Evolutionary conservation across 1,284 basidiomycete genomes (phyloP).

Genomic region (Leccinum pseudoinsigne): DNA sequence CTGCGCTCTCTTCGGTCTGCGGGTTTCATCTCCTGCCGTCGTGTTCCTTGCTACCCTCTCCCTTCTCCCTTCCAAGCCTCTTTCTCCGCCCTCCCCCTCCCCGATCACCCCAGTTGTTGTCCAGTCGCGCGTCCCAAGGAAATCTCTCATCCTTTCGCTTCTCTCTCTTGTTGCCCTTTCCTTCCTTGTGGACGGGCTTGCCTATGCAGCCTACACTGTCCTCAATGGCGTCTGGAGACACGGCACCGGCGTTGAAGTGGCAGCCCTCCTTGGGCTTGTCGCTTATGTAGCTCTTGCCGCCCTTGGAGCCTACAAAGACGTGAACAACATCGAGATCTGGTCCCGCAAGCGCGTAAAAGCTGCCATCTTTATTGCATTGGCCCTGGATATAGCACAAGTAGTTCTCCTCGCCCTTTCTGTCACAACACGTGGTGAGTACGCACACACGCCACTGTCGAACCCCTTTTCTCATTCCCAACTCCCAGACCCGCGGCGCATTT

Average conservation of each 20-base stretch:
- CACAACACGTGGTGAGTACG: conserved; percentile 44
- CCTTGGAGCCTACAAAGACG: conserved; percentile 74
- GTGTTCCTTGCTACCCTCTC: conserved; percentile 61
- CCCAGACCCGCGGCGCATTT: conserved; percentile 22
- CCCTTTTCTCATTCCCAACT: background rate
- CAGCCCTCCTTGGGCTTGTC: conserved; percentile 62
- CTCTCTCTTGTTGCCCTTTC: conserved; percentile 75
- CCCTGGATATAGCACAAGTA: conserved; percentile 59
- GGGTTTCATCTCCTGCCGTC: conserved; percentile 62
- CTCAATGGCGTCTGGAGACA: conserved; percentile 63
- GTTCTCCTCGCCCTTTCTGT: conserved; percentile 52
- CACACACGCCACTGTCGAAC: background rate
- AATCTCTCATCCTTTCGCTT: conserved; percentile 66
- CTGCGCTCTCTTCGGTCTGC: conserved; percentile 52
- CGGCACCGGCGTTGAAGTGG: conserved; percentile 67
- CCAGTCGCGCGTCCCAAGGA: conserved; percentile 66
- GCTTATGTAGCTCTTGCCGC: conserved; percentile 70
- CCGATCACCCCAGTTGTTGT: conserved; percentile 77
- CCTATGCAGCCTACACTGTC: conserved; percentile 64
- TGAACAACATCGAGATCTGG: conserved; percentile 72
- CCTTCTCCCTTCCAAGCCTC: conserved; percentile 50
- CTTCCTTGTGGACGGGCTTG: conserved; percentile 82
- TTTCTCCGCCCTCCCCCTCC: conserved; percentile 50
- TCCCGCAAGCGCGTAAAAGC: conserved; percentile 55
- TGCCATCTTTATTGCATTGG: conserved; percentile 51